Conservation (phyloP, 2,329 filamentous ascomycete species). For the Onygenales sp. region DNA sequence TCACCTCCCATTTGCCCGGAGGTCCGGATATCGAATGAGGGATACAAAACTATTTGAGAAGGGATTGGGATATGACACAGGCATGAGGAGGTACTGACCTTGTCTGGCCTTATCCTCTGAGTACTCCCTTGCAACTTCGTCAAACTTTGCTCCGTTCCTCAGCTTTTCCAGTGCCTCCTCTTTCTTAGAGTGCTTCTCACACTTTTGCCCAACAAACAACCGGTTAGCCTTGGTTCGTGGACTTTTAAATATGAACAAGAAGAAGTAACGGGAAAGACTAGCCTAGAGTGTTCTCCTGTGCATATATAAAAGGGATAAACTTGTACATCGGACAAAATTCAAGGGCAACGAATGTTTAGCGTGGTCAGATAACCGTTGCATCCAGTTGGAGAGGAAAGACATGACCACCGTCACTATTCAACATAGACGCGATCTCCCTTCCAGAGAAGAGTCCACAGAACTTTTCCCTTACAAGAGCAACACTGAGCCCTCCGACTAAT, state of each 20-base stretch:
- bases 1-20: no score
- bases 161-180: constrained; percentile 55
- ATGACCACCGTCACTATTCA: no score
- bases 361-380: no score
- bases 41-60: constrained; percentile 5
- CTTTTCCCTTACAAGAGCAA: no score
- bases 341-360: background rate
- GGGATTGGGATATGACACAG: constrained; percentile 10
- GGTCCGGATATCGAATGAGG: background rate
- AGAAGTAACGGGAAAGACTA: background rate
- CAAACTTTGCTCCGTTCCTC: constrained; percentile 51
- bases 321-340: background rate
- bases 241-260: background rate
- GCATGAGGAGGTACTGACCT: constrained; percentile 21
- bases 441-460: background rate
- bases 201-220: constrained; percentile 23
- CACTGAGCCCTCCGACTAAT: no score
- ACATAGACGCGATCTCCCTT: background rate
- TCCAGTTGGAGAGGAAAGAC: no score
- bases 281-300: background rate
- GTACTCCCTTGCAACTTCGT: constrained; percentile 55
- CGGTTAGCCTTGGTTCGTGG: background rate
- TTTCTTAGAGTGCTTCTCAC: constrained; percentile 56
- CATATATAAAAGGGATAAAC: background rate
- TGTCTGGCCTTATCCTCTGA: constrained; percentile 57